Evolutionary conservation across 2,329 filamentous ascomycete genomes (phyloP).

Genomic region (Penicillium sp.): DNA sequence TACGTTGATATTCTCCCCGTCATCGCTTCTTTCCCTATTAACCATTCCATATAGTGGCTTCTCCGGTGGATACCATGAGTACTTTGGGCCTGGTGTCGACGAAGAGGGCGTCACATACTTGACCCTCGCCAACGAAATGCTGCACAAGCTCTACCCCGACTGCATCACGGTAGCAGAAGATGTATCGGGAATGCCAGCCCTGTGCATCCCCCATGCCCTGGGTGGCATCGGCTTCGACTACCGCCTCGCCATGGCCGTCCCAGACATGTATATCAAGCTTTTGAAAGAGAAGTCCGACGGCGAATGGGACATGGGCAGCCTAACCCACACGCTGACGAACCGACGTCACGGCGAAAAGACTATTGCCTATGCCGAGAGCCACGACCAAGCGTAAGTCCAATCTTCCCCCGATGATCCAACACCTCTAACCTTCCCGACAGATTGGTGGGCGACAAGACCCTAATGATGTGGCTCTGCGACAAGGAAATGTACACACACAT

Average conservation of each 20-base stretch:
- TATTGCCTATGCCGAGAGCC: constrained; percentile 94
- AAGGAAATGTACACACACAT: constrained; percentile 98
- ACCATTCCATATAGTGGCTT: constrained; percentile 65
- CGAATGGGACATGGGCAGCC: constrained; percentile 84
- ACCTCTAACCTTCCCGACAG: constrained; percentile 45
- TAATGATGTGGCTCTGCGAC: constrained; percentile 98
- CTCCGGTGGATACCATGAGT: constrained; percentile 96
- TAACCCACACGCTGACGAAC: constrained; percentile 87
- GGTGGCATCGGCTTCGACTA: constrained; percentile 98
- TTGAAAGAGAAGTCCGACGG: constrained; percentile 89
- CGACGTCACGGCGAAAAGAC: constrained; percentile 95
- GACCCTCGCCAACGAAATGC: constrained; percentile 93
- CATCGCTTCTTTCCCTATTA: not conserved
- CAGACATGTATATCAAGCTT: constrained; percentile 99
- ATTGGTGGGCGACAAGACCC: constrained; percentile 90
- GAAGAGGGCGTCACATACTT: constrained; percentile 93
- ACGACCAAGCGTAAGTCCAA: constrained; percentile 87
- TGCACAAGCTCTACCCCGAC: constrained; percentile 84
- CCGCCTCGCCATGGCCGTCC: constrained; percentile 93
- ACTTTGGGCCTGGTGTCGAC: constrained; percentile 85
- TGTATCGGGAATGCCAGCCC: constrained; percentile 96
- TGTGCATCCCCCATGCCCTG: constrained; percentile 79
- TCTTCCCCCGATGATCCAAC: not conserved
- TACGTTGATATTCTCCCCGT: constrained; percentile 49
- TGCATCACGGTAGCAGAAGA: constrained; percentile 93